phyloP scores from a whole-genome alignment of 495 filamentous ascomycete genomes.

The Pyrenula massariospora region DNA sequence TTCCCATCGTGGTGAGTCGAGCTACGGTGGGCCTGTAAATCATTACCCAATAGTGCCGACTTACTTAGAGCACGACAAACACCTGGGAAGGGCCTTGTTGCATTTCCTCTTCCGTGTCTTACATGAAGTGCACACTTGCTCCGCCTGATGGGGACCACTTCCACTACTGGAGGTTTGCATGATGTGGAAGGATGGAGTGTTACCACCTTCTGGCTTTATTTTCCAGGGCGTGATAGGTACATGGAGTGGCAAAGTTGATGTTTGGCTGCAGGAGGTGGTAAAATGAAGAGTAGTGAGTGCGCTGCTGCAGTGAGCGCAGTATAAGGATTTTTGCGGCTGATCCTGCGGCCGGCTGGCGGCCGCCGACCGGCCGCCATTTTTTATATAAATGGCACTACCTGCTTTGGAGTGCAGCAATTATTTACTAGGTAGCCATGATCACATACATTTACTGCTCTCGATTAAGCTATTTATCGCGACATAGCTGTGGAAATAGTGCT shows the following conservation, averaged over 20 bases:
- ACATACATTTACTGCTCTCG: neutral
- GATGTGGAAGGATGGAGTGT: neutral
- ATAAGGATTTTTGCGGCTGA: neutral
- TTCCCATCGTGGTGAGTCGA: neutral
- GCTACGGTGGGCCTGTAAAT: neutral
- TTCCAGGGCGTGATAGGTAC: neutral
- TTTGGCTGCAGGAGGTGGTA: neutral
- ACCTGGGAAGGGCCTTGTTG: constrained; percentile 10
- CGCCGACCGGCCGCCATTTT: neutral
- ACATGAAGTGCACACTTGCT: constrained; percentile 10
- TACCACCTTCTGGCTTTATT: neutral
- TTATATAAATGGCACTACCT: neutral
- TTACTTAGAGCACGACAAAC: constrained; percentile 10
- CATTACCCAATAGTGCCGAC: neutral
- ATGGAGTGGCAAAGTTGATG: neutral
- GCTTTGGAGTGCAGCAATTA: neutral
- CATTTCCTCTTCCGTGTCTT: constrained; percentile 13
- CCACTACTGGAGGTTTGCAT: constrained; percentile 5
- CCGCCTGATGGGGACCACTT: constrained; percentile 6
- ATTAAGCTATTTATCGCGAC: no score
- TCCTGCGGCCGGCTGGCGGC: neutral
- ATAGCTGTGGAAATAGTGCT: no score
- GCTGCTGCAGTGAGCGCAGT: neutral
- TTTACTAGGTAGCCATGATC: neutral
- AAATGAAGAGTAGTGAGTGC: neutral